Base-by-base conservation (phyloP, 2,329 filamentous ascomycete genomes). In the Fusarium metavorans region DNA sequence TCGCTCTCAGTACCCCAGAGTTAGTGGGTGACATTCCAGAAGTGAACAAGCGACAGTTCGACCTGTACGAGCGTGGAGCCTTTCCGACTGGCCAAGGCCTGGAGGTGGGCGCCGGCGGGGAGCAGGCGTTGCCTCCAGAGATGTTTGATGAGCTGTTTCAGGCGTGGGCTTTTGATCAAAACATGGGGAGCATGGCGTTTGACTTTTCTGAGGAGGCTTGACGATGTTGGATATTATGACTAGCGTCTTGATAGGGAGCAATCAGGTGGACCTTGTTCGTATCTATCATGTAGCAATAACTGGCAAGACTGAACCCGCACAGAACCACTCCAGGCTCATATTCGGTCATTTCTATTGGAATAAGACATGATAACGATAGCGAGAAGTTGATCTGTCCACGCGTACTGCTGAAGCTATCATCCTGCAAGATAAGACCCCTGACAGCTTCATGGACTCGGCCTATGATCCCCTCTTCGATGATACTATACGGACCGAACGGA, bases 111-210 rank as follows among this genome's bases (percentile, higher is more conserved):
- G 1, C 35, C 18, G 62, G 27, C 2, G 23, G 48, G n/a, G 64
- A 67, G 11, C 66, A 61, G 8, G 23, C 45, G 27, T 67, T 50
- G 37, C 68, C 72, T 4, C 43, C 48, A 0, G 67, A 70, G 41
- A 57, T 61, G 52, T 67, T 75, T 27, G 72, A 75, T 27, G 72
- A 75, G 4, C 63, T 75, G 1, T 75, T 75, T 20, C 59, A 72
- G 11, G 64, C 69, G 18, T 75, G 72, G 73, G 63, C 69, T 9
- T 75, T 75, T 34, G 72, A 75, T 1, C 70, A 73, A 23, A 70
- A 66, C 18, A 62, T 75, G 37, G 62, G 63, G 3, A 66, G 58
- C 16, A 56, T 69, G 18, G 41, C 72, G 5, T 60, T 75, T n/a
- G 67, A 75, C 25, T 66, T 75, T 18, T 74, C 68, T 14, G 48